These are phyloP conservation scores for Nicotiana tabacum DNA, from an alignment of 257 asterid species.

Conservation along the genomic window DNA sequence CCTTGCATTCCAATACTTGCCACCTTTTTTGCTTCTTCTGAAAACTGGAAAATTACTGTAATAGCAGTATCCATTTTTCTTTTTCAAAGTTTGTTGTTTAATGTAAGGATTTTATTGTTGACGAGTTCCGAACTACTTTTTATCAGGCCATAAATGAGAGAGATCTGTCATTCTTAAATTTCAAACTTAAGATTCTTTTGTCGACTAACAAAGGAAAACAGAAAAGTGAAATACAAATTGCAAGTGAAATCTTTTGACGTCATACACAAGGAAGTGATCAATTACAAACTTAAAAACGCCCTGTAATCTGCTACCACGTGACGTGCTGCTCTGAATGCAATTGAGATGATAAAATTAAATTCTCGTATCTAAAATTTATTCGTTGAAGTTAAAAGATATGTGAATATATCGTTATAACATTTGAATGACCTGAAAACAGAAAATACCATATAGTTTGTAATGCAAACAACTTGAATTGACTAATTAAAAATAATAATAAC, in stretches of 20 bases:
- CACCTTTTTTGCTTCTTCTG: not conserved
- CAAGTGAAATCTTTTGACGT: not conserved
- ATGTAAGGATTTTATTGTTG: not conserved
- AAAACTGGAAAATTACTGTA: not conserved
- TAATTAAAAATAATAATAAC: no score
- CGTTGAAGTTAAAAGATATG: no score
- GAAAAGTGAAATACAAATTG: not conserved
- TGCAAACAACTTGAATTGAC: no score
- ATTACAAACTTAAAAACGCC: no score
- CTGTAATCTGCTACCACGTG: no score
- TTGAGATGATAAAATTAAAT: no score
- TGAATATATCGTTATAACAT: no score
- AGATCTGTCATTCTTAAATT: not conserved
- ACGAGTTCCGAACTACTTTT: not conserved
- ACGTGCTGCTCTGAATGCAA: no score
- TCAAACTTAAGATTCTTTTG: not conserved
- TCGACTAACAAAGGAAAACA: not conserved
- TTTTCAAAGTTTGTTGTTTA: not conserved
- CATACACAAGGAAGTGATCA: no score
- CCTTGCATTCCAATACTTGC: constrained; percentile 2
- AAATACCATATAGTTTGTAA: no score
- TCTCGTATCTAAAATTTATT: no score
- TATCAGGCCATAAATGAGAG: not conserved
- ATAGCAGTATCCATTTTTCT: not conserved
- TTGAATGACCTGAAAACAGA: no score